Conservation (phyloP, 805 yeast species). For the Starmerella vaccinii region DNA sequence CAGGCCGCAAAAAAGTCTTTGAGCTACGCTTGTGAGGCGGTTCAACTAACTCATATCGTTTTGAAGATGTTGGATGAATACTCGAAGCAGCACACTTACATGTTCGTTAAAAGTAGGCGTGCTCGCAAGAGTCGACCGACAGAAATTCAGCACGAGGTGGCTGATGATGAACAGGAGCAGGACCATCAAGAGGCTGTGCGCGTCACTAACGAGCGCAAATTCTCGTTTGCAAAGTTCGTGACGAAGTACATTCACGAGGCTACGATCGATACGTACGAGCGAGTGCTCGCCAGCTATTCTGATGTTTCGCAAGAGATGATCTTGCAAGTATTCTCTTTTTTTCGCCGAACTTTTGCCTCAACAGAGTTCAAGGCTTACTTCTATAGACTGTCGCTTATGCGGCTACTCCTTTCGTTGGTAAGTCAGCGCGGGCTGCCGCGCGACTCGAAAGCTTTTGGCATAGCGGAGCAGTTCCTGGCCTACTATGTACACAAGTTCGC, state of each 20-base stretch:
- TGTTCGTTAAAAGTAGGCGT: slow-evolving; percentile 41
- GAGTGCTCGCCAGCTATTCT: slow-evolving; percentile 46
- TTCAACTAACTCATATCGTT: slow-evolving; percentile 55
- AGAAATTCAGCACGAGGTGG: slow-evolving; percentile 30
- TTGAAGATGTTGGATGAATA: slow-evolving; percentile 59
- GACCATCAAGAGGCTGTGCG: slow-evolving; percentile 28
- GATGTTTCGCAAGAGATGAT: slow-evolving; percentile 55
- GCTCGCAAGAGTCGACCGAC: slow-evolving; percentile 34
- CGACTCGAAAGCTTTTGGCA: slow-evolving; percentile 39
- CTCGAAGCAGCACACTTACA: slow-evolving; percentile 45
- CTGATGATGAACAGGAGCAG: slow-evolving; percentile 24
- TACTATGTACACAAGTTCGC: slow-evolving; percentile 55
- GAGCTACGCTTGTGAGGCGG: slow-evolving; percentile 46
- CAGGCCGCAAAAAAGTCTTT: slow-evolving; percentile 55
- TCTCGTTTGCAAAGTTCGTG: slow-evolving; percentile 39
- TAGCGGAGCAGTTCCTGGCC: slow-evolving; percentile 53
- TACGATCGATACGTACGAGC: slow-evolving; percentile 56
- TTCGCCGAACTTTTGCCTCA: slow-evolving; percentile 59
- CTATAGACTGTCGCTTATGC: slow-evolving; percentile 65
- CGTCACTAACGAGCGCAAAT: slow-evolving; percentile 38
- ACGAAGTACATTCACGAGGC: slow-evolving; percentile 44
- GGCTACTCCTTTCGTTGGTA: slow-evolving; percentile 43
- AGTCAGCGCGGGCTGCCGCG: slow-evolving; percentile 41
- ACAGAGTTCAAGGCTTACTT: slow-evolving; percentile 49
- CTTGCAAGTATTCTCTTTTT: slow-evolving; percentile 54